Evolutionary conservation across 2,329 filamentous ascomycete genomes (phyloP).

Genomic region (Talaromyces pinophilus): DNA sequence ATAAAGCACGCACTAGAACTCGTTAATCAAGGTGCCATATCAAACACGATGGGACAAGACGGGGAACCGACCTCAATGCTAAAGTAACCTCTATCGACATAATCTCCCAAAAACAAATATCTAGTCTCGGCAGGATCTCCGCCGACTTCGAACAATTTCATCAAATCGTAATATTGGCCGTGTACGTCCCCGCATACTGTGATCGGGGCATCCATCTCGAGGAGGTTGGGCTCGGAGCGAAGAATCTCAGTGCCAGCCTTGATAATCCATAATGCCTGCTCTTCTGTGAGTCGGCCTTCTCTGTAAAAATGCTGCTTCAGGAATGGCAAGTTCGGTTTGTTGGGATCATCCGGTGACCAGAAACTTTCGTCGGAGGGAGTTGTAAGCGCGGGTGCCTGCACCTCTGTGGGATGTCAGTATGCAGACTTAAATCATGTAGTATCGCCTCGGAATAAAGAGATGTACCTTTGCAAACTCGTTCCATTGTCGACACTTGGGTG

Average conservation of each 20-base stretch:
- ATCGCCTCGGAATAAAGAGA: neutral
- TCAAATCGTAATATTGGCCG: slow-evolving; percentile 98
- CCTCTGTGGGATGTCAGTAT: slow-evolving; percentile 61
- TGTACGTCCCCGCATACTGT: slow-evolving; percentile 98
- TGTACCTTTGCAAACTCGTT: slow-evolving; percentile 97
- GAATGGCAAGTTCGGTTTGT: slow-evolving; percentile 89
- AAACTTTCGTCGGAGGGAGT: slow-evolving; percentile 94
- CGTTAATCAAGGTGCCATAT: slow-evolving; percentile 32
- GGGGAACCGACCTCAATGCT: slow-evolving; percentile 77
- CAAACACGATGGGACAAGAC: neutral
- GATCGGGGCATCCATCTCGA: slow-evolving; percentile 99
- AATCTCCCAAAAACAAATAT: slow-evolving; percentile 96
- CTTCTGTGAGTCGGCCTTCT: slow-evolving; percentile 93
- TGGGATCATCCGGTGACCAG: slow-evolving; percentile 79
- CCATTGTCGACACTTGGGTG: slow-evolving; percentile 88
- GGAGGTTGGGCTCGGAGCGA: slow-evolving; percentile 85
- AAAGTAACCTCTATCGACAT: slow-evolving; percentile 97
- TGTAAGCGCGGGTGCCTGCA: slow-evolving; percentile 93
- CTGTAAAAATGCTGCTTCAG: slow-evolving; percentile 98
- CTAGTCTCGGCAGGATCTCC: slow-evolving; percentile 94
- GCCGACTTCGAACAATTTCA: slow-evolving; percentile 99
- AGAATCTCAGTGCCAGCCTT: slow-evolving; percentile 83
- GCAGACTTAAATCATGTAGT: neutral
- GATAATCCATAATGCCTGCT: slow-evolving; percentile 96
- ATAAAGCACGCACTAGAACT: slow-evolving; percentile 78